phyloP scores from a whole-genome alignment of 257 asterid genomes.

The Scutellaria galericulata region DNA sequence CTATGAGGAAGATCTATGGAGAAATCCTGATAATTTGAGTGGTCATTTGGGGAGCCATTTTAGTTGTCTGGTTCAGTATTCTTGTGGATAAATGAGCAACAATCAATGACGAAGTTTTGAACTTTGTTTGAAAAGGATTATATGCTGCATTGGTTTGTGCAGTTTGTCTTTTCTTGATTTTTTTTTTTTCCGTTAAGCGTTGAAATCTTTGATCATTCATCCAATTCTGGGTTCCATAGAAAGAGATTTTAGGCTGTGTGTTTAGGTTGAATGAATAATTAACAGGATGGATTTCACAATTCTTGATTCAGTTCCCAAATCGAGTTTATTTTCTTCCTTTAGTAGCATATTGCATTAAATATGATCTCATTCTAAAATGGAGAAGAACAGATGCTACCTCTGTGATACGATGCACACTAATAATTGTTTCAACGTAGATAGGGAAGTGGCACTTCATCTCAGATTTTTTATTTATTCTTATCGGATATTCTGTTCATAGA shows the following conservation, averaged over 20 bases:
- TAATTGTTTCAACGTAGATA: neutral
- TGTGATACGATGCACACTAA: neutral
- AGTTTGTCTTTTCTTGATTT: conserved; percentile 8
- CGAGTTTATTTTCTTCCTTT: neutral
- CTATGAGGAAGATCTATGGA: neutral
- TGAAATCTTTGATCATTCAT: conserved; percentile 19
- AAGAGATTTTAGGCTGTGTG: conserved; percentile 1
- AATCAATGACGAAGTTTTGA: neutral
- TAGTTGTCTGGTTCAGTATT: conserved; percentile 12
- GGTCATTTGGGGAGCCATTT: neutral
- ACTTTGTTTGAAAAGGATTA: neutral
- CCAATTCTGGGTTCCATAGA: neutral
- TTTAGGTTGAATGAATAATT: neutral
- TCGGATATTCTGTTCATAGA: too few relatives aligned
- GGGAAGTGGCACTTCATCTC: neutral
- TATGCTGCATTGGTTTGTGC: neutral
- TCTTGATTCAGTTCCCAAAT: conserved; percentile 16
- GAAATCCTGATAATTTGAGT: conserved; percentile 15
- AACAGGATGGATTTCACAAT: neutral
- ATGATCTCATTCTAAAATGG: conserved; percentile 5
- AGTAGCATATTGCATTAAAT: neutral
- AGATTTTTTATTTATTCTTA: too few relatives aligned
- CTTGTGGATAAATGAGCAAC: conserved; percentile 1
- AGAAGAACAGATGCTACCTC: neutral
- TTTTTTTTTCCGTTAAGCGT: neutral